These are phyloP conservation scores for Spathaspora girioi DNA, from an alignment of 805 yeast genomes.

Conservation along the genomic window DNA sequence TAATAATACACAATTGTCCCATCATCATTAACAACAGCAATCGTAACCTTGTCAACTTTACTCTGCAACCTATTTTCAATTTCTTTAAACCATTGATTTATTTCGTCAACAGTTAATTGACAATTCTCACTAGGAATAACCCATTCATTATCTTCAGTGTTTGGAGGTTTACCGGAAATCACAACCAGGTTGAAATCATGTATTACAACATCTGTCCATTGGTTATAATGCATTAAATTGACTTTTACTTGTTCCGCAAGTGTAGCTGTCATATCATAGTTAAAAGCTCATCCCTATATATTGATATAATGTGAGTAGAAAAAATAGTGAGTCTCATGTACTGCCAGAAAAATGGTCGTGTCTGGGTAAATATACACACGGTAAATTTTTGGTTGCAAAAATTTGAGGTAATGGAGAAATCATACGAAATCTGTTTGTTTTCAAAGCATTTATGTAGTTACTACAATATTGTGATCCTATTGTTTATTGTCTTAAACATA, in stretches of 20 bases:
- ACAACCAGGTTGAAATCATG: conserved; percentile 5
- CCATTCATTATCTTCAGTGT: conserved; percentile 31
- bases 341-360: no score
- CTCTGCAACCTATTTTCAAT: conserved; percentile 14
- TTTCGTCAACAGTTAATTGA: conserved; percentile 30
- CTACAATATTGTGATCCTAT: no score
- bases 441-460: no score
- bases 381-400: no score
- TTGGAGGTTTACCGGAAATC: conserved; percentile 31
- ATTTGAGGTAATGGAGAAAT: no score
- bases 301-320: no score
- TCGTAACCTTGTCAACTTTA: conserved; percentile 38
- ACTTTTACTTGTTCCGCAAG: conserved; percentile 29
- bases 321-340: no score
- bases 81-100: conserved; percentile 38
- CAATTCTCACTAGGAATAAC: conserved; percentile 35
- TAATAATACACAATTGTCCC: conserved; percentile 71
- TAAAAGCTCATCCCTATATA: no score
- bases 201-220: conserved; percentile 38
- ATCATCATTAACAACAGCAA: conserved; percentile 60
- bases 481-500: no score
- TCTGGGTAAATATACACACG: no score
- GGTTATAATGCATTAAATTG: conserved; percentile 42
- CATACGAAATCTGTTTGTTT: no score
- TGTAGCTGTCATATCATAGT: background rate